A percentile compares a stretch with the other conserved stretches of the same genome.
phyloP scores from a whole-genome alignment of 202 grass and related monocot genomes.

The Elaeis oleifera region DNA sequence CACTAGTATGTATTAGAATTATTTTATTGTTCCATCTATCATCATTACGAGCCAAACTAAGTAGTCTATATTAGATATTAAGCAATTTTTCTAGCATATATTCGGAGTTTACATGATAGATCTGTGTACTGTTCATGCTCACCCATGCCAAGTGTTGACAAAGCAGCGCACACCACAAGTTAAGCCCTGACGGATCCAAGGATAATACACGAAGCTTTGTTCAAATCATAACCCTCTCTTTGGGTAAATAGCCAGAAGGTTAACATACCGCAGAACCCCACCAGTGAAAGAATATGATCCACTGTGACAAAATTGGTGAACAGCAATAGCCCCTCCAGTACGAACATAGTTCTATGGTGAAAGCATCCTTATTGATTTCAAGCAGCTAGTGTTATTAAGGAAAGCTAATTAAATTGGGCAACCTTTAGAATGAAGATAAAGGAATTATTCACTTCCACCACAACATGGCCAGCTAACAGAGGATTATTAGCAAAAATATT shows the following conservation, averaged over 20 bases:
- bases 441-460: constrained; percentile 66
- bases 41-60: too few relatives aligned
- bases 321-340: constrained; percentile 62
- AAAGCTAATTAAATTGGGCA: constrained; percentile 1
- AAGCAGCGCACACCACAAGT: too few relatives aligned
- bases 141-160: too few relatives aligned
- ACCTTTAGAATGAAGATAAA: constrained; percentile 4
- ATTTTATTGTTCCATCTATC: too few relatives aligned
- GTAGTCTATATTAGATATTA: too few relatives aligned
- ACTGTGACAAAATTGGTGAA: constrained; percentile 94
- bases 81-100: too few relatives aligned
- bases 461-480: constrained; percentile 68
- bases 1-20: too few relatives aligned
- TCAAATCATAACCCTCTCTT: too few relatives aligned
- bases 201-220: too few relatives aligned
- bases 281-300: constrained; percentile 85
- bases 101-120: too few relatives aligned
- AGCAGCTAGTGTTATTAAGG: neutral
- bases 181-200: too few relatives aligned
- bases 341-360: constrained; percentile 54
- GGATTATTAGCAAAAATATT: constrained; percentile 96
- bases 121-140: too few relatives aligned
- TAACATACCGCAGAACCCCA: constrained; percentile 71
- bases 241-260: neutral
- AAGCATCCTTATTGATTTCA: constrained; percentile 7